Evolutionary conservation across 1,139 yeast species (phyloP), one percentile per base, ranked within the genome.

Genomic region (Hyphopichia burtonii): DNA sequence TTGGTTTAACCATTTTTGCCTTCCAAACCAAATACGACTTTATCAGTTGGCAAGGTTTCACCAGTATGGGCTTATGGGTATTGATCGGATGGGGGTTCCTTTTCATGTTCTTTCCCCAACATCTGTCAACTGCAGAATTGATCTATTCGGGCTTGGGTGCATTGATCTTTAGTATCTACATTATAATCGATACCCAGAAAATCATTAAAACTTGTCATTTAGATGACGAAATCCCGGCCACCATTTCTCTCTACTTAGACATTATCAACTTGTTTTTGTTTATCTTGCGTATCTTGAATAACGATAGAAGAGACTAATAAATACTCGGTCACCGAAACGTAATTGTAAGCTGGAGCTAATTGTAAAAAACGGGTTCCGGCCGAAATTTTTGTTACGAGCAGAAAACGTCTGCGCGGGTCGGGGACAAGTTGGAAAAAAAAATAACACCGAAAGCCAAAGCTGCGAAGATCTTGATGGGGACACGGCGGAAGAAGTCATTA

Each of bases 191-290:
- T 61, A 89, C 96, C 22, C 96, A 89, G 64, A 65, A 80, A 49
- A 78, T 93, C 41, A 76, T 89, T 80, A 85, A 87, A 56, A 84
- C 83, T 44, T 85, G 78, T 53, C 86, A 86, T 56, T 84, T 94
- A 46, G 96, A 87, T 51, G 96, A 90, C 54, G 96, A 88, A 53
- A 76, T 91, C 16, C 80, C 86, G 23, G 89, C 95, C 40, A 80
- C 94, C 15, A 81, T 89, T 57, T 69, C 79, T 49, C 74, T 89
- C 46, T 89, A 89, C 61, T 74, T 89, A 71, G 96, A 89, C 59
- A 76, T 89, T 38, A 71, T 89, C 63, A 89, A 89, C 65, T 74
- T 89, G 65, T 89, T 89, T 68, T 63, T 89, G 52, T 82, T 80
- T 62, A 83, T 89, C 49, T 74, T 89, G 59, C 73, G 96, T 46